phyloP scores from a whole-genome alignment of 345 rosid genomes.

The Firmiana major region DNA sequence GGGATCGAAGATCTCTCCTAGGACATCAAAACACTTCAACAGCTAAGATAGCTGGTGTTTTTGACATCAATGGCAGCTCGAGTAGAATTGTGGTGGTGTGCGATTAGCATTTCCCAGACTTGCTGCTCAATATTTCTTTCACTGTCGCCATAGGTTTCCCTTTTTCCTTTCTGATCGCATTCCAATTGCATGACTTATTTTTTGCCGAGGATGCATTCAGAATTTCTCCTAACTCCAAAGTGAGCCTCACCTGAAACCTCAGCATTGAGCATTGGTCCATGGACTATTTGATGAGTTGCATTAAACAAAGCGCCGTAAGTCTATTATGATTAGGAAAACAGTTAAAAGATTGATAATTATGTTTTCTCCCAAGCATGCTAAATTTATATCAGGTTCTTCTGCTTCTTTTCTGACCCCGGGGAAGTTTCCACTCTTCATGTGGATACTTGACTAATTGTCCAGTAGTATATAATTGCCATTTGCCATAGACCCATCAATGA shows the following conservation, averaged over 20 bases:
- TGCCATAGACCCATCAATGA: background rate
- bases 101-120: background rate
- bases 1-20: constrained; percentile 5
- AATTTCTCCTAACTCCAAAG: background rate
- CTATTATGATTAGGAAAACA: background rate
- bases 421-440: background rate
- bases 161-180: background rate
- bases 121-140: background rate
- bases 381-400: background rate
- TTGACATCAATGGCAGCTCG: background rate
- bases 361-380: background rate
- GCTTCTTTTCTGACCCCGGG: background rate
- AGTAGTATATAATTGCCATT: background rate
- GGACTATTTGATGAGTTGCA: background rate
- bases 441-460: background rate
- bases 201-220: background rate
- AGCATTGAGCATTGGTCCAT: background rate
- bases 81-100: background rate
- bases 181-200: background rate
- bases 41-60: background rate
- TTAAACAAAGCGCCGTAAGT: background rate
- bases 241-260: background rate
- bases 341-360: background rate
- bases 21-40: background rate
- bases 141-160: background rate